Evolutionary conservation across 179 eudicot genomes (phyloP).

Genomic region (Pouteria campechiana): DNA sequence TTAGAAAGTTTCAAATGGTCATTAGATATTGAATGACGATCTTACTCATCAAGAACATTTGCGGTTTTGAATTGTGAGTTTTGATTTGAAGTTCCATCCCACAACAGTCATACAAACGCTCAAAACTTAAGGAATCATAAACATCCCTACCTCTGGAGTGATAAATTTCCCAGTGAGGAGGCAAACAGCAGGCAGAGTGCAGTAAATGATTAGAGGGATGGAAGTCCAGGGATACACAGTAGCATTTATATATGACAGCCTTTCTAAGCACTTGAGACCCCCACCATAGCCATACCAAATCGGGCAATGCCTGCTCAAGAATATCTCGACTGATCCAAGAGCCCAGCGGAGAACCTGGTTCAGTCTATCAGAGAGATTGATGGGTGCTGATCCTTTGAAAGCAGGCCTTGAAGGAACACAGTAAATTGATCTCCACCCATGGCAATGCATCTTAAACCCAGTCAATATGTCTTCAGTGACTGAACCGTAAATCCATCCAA

Average conservation of each 20-base stretch:
- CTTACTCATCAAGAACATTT: no score
- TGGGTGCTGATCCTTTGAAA: conserved; percentile 95
- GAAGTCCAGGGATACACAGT: conserved; percentile 91
- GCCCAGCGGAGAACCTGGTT: conserved; percentile 99
- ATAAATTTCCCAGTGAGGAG: conserved; percentile 86
- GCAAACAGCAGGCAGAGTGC: conserved; percentile 73
- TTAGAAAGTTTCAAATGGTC: no score
- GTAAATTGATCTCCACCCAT: conserved; percentile 96
- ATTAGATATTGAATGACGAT: no score
- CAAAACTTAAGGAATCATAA: not conserved
- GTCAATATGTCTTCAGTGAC: conserved; percentile 95
- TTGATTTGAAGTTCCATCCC: no score
- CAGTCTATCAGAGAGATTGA: conserved; percentile 89
- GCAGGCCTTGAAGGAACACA: conserved; percentile 89
- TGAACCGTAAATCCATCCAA: conserved; percentile 92
- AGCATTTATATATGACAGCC: conserved; percentile 83
- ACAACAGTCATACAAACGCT: no score
- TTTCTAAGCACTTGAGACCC: conserved; percentile 79
- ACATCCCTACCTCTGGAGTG: conserved; percentile 92
- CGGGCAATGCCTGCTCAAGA: conserved; percentile 88
- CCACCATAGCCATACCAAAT: conserved; percentile 85
- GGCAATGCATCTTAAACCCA: conserved; percentile 96
- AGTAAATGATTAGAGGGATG: conserved; percentile 74
- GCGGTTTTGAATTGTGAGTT: no score
- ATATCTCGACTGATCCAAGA: conserved; percentile 91